These are phyloP conservation scores for Ceratocystis cubensis DNA, from an alignment of 2,329 filamentous ascomycete genomes.

Conservation along the genomic window DNA sequence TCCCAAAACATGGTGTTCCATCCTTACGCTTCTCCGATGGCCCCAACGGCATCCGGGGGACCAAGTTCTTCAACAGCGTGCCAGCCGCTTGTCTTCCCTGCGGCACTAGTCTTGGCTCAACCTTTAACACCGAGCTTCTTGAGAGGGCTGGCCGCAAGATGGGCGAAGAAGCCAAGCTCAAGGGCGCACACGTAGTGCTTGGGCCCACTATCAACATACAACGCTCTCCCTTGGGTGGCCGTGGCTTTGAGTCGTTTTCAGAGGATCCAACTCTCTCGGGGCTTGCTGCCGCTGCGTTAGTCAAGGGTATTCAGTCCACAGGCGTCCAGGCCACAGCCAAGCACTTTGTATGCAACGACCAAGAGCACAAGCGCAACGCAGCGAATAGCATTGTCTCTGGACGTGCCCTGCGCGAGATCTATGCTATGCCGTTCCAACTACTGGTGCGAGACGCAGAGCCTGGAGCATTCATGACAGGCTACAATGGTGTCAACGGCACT, in stretches of 20 bases:
- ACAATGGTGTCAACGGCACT: conserved; percentile 46
- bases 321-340: conserved; percentile 46
- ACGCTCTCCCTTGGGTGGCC: conserved; percentile 45
- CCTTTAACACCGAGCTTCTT: conserved; percentile 68
- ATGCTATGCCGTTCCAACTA: conserved; percentile 46
- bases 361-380: conserved; percentile 45
- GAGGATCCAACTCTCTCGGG: conserved; percentile 48
- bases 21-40: conserved; percentile 69
- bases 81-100: conserved; percentile 63
- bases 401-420: conserved; percentile 46
- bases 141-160: conserved; percentile 55
- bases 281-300: conserved; percentile 40
- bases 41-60: conserved; percentile 61
- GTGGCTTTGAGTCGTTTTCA: conserved; percentile 47
- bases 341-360: conserved; percentile 51
- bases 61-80: conserved; percentile 46
- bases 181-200: conserved; percentile 62
- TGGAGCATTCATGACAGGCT: conserved; percentile 45
- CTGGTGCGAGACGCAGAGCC: conserved; percentile 40
- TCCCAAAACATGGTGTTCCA: conserved; percentile 50
- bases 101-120: conserved; percentile 64
- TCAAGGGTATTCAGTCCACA: conserved; percentile 43
- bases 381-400: conserved; percentile 44
- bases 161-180: conserved; percentile 54
- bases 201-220: conserved; percentile 54